Conservation (phyloP, 1,284 basidiomycete genomes). For the Volvariella surrecta region DNA sequence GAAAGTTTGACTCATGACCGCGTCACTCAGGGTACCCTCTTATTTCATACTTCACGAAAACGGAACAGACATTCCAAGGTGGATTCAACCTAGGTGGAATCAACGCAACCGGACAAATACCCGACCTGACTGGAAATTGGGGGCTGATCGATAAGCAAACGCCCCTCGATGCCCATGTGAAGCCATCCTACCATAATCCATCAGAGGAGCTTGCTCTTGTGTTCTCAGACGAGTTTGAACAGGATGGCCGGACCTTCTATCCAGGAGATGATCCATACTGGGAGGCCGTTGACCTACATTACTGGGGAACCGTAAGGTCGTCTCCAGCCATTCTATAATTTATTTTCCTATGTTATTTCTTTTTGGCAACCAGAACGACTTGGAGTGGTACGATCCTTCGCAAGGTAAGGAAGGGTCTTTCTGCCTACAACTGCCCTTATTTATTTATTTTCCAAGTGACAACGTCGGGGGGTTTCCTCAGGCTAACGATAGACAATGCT, state of each 20-base stretch:
- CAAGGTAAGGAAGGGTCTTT: conserved; percentile 15
- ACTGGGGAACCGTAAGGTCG: conserved; percentile 35
- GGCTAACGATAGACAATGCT: conserved; percentile 15
- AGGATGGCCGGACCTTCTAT: conserved; percentile 61
- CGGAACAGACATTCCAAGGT: conserved; percentile 26
- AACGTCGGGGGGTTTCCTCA: conserved; percentile 17
- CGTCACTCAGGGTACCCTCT: conserved; percentile 22
- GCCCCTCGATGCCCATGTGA: conserved; percentile 40
- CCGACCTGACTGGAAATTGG: conserved; percentile 42
- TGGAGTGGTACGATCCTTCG: conserved; percentile 34
- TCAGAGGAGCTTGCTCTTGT: conserved; percentile 44
- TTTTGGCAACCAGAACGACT: conserved; percentile 17
- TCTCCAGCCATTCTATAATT: not conserved
- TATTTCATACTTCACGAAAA: conserved; percentile 21
- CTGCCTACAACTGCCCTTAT: not conserved
- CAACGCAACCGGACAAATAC: conserved; percentile 61
- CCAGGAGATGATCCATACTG: conserved; percentile 58
- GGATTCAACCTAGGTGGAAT: conserved; percentile 74
- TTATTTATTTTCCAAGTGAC: conserved; percentile 12
- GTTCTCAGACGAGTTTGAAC: conserved; percentile 72
- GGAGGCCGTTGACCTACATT: conserved; percentile 35
- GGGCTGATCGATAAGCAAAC: conserved; percentile 60
- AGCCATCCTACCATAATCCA: conserved; percentile 33
- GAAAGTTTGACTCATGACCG: not conserved
- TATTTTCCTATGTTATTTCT: not conserved